These are phyloP conservation scores for Diutina scorzettiae DNA, from an alignment of 1,139 yeast genomes.

Conservation along the genomic window DNA sequence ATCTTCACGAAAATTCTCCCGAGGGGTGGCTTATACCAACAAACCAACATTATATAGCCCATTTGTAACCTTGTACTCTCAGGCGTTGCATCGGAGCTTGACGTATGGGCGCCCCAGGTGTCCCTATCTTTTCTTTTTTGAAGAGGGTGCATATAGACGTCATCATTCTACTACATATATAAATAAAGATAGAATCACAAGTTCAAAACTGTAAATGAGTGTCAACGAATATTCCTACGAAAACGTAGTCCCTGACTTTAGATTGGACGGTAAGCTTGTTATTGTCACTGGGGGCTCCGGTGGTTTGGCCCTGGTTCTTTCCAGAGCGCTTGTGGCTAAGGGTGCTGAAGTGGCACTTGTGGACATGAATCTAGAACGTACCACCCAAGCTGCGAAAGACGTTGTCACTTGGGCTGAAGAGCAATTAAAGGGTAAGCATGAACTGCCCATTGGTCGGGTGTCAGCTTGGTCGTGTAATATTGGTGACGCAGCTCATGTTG, in stretches of 20 bases:
- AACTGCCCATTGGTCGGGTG: conserved; percentile 34
- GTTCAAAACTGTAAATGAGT: no score
- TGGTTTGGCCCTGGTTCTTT: conserved; percentile 58
- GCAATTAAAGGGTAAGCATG: conserved; percentile 27
- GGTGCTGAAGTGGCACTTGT: conserved; percentile 64
- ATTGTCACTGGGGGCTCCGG: conserved; percentile 79
- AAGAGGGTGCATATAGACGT: no score
- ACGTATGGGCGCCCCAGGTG: no score
- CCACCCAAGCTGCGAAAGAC: conserved; percentile 49
- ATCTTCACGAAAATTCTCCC: not conserved
- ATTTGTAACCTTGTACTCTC: no score
- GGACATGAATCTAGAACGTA: conserved; percentile 53
- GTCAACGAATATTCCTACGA: conserved; percentile 19
- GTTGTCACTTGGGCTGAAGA: conserved; percentile 43
- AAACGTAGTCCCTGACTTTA: conserved; percentile 41
- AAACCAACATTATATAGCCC: no score
- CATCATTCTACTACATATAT: no score
- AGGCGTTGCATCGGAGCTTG: no score
- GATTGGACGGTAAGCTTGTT: conserved; percentile 63
- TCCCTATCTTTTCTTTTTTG: no score
- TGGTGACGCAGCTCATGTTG: conserved; percentile 53
- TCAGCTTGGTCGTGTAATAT: conserved; percentile 72
- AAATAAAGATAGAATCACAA: no score
- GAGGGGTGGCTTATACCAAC: no score
- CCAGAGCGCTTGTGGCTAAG: conserved; percentile 43